phyloP scores from a whole-genome alignment of 2,329 filamentous ascomycete species.

The Harringtonia aguacate region DNA sequence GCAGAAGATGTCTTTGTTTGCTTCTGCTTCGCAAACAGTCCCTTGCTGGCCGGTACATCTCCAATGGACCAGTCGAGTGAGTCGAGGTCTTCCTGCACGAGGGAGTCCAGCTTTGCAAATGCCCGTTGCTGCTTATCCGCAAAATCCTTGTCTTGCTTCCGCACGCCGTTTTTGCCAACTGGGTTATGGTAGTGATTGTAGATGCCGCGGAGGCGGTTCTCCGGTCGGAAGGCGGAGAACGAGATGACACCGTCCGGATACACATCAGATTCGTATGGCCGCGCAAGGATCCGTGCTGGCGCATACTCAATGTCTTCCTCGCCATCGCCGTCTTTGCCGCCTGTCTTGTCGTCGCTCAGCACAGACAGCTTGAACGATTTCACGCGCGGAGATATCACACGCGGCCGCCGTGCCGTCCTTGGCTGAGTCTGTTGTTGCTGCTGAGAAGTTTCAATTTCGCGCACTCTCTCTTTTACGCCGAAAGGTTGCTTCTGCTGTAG shows the following conservation, averaged over 20 bases:
- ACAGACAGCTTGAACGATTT: conserved; percentile 51
- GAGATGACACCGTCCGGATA: conserved; percentile 47
- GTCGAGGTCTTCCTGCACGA: conserved; percentile 56
- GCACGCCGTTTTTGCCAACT: conserved; percentile 58
- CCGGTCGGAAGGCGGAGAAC: conserved; percentile 45
- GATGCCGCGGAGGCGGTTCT: conserved; percentile 51
- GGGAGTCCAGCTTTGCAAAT: conserved; percentile 50
- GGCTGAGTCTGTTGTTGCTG: conserved; percentile 17
- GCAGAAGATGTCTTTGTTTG: not conserved
- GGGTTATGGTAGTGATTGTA: conserved; percentile 49
- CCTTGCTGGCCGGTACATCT: conserved; percentile 40
- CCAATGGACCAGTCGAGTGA: conserved; percentile 49
- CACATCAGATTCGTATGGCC: conserved; percentile 59
- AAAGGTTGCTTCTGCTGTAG: conserved; percentile 26
- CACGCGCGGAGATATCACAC: conserved; percentile 41
- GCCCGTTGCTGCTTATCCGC: conserved; percentile 40
- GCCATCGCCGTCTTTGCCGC: conserved; percentile 23
- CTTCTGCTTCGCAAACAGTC: conserved; percentile 18
- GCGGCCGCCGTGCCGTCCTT: conserved; percentile 48
- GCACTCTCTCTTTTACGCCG: conserved; percentile 47
- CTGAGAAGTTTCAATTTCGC: conserved; percentile 53
- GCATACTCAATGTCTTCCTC: conserved; percentile 83
- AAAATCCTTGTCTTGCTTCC: conserved; percentile 49
- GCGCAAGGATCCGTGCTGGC: conserved; percentile 59
- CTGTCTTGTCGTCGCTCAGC: conserved; percentile 35